A percentile compares a stretch with the other conserved stretches of the same genome.
These are phyloP conservation scores for Petrea volubilis DNA, from an alignment of 257 asterid species.

Conservation along the genomic window DNA sequence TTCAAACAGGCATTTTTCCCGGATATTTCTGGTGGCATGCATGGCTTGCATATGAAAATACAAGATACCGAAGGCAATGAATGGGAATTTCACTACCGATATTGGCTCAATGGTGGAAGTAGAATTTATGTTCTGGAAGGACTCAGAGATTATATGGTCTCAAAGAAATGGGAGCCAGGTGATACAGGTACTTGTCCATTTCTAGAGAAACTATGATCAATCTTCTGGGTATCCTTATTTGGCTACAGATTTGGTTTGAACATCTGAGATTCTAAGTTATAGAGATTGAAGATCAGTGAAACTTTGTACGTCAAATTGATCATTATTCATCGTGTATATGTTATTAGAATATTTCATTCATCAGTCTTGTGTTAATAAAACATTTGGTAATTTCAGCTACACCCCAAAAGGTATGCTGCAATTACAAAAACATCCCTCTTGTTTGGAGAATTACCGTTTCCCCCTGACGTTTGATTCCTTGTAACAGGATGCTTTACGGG, in stretches of 20 bases:
- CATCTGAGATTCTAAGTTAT: not conserved
- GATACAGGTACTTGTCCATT: slow-evolving; percentile 53
- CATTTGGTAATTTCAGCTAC: no score
- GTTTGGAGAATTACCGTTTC: no score
- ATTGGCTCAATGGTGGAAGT: slow-evolving; percentile 56
- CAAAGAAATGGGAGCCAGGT: slow-evolving; percentile 69
- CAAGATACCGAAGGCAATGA: slow-evolving; percentile 69
- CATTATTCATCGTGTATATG: not conserved
- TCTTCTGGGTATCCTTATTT: not conserved
- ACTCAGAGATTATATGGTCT: slow-evolving; percentile 60
- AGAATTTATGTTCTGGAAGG: slow-evolving; percentile 71
- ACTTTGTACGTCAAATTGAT: not conserved
- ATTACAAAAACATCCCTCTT: no score
- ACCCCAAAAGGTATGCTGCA: no score
- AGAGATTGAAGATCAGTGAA: not conserved
- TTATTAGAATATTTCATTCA: not conserved
- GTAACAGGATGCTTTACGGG: no score
- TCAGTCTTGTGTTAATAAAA: no score
- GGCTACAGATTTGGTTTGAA: not conserved
- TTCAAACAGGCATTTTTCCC: slow-evolving; percentile 66
- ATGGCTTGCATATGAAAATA: slow-evolving; percentile 50
- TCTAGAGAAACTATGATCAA: not conserved
- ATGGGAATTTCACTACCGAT: slow-evolving; percentile 66
- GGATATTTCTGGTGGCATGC: slow-evolving; percentile 50
- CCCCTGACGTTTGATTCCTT: no score